Base-by-base conservation (phyloP, 441 rosid genomes). In the Gossypium schwendimanii region DNA sequence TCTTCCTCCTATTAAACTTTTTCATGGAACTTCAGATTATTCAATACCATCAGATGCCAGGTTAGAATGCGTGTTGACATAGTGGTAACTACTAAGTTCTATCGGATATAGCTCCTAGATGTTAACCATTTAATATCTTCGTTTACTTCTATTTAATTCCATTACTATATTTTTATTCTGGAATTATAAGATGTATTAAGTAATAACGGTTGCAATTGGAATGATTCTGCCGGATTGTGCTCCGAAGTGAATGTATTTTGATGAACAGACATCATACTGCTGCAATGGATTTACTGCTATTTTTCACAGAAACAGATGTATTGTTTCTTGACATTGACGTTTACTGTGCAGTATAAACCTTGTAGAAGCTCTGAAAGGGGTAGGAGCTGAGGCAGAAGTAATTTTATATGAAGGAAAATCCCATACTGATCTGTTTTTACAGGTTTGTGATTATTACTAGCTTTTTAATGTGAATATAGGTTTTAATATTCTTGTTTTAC, bases 11-110 rank as follows among this genome's bases (percentile, higher is more conserved):
- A 75, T 82, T 73, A 74, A 72, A 49, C 91, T 89, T 69, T 89
- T 86, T 71, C 94, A 89, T 73, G 94, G 94, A 85, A 84, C 89
- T 11, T 69, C 79, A 24, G 94, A 89, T 81, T 50, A 54, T 65
- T 89, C 94, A 41, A 88, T 89, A 72, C 94, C 94, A 72, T 65
- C 87, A 26, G 89, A 86, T 78, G 87, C 92, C 75, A 89, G 94
- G 94, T 89, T 58, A 73, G 84, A 72, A 33, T 69, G 8, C 67
- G 39, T 53, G 31, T 59, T 64, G 26, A 47, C 53, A 12, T 12
- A 53, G 28, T 63, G 17, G 12, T 60, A 20, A 45, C 47, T 15
- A 45, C 47, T 15, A 26, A 45, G 63, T 17, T 60, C 54, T 61
- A 53, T 15, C 15, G 12, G 33, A 77, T 77, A 14, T 53, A 21